A percentile compares a stretch with the other conserved stretches of the same genome.
phyloP scores from a whole-genome alignment of 2,329 filamentous ascomycete genomes.

The Arthrinium puccinioides region DNA sequence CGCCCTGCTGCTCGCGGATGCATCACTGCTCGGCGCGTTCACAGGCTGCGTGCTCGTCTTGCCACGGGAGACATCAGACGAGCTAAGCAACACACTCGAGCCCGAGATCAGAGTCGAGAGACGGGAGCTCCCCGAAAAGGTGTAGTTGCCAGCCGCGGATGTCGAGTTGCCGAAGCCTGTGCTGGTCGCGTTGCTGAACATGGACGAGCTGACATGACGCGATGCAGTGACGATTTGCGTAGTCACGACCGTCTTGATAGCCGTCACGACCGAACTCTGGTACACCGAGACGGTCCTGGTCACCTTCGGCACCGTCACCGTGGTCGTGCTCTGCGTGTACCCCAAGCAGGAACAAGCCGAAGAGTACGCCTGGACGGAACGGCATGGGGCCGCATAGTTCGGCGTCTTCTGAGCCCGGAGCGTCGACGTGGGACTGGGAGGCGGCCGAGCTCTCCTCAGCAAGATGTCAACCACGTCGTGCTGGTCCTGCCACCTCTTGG shows the following conservation, averaged over 20 bases:
- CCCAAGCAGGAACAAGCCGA: constrained; percentile 15
- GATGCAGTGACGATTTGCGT: constrained; percentile 5
- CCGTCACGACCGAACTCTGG: constrained; percentile 5
- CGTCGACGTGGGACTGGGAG: constrained; percentile 1
- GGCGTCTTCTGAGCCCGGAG: constrained; percentile 5
- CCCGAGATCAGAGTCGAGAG: neutral
- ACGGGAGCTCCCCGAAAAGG: neutral
- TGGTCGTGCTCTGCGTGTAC: constrained; percentile 7
- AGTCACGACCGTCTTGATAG: constrained; percentile 3
- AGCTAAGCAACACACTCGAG: neutral
- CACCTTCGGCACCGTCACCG: constrained; percentile 6
- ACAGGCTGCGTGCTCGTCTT: too few species aligned
- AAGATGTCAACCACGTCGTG: constrained; percentile 10
- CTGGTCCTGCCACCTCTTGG: constrained; percentile 10
- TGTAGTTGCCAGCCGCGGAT: neutral
- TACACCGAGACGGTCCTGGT: constrained; percentile 6
- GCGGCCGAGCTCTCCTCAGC: constrained; percentile 5
- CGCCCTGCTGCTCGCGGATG: neutral
- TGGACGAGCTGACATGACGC: constrained; percentile 1
- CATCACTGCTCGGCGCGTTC: too few species aligned
- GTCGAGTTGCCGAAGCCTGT: constrained; percentile 10
- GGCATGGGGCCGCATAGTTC: constrained; percentile 11
- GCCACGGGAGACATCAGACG: too few species aligned
- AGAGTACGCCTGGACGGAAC: constrained; percentile 9
- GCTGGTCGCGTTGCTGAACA: constrained; percentile 4